Percentiles rank a stretch among this genome's conserved stretches.
Evolutionary conservation across 345 rosid genomes (phyloP).

Genomic region (Lumnitzera racemosa): DNA sequence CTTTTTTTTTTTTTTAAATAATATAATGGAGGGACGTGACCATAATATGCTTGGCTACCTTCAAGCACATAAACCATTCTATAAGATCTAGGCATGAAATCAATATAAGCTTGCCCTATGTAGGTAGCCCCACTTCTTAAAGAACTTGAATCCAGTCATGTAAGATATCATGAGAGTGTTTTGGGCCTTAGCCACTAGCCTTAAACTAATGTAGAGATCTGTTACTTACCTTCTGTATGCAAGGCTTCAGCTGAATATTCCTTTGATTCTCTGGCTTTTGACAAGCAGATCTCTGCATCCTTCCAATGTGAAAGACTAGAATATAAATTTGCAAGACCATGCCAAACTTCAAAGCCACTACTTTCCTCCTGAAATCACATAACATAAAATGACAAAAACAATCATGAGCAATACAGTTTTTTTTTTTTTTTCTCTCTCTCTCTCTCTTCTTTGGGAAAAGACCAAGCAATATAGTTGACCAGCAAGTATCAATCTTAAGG

Average conservation of each 20-base stretch:
- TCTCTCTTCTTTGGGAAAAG: too few relatives aligned
- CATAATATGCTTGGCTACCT: too few relatives aligned
- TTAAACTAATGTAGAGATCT: conserved; percentile 11
- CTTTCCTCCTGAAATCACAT: conserved; percentile 32
- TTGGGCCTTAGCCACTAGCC: not conserved
- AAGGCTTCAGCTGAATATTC: conserved; percentile 62
- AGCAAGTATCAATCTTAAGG: too few relatives aligned
- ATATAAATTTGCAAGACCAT: conserved; percentile 77
- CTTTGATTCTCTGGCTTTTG: conserved; percentile 69
- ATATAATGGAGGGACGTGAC: too few relatives aligned
- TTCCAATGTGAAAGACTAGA: conserved; percentile 83
- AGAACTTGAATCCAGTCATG: too few relatives aligned
- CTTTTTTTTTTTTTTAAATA: too few relatives aligned
- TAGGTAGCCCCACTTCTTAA: too few relatives aligned
- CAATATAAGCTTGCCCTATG: too few relatives aligned
- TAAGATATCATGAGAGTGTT: too few relatives aligned
- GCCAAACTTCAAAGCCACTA: conserved; percentile 90
- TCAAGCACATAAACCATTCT: too few relatives aligned
- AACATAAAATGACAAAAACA: not conserved
- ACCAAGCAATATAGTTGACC: not conserved
- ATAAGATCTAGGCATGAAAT: too few relatives aligned
- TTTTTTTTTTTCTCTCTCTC: conserved; percentile 2
- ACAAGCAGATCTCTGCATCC: conserved; percentile 79
- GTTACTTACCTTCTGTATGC: conserved; percentile 68
- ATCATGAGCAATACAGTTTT: not conserved